phyloP scores from a whole-genome alignment of 2,329 filamentous ascomycete genomes.

The Epichloe sp. region DNA sequence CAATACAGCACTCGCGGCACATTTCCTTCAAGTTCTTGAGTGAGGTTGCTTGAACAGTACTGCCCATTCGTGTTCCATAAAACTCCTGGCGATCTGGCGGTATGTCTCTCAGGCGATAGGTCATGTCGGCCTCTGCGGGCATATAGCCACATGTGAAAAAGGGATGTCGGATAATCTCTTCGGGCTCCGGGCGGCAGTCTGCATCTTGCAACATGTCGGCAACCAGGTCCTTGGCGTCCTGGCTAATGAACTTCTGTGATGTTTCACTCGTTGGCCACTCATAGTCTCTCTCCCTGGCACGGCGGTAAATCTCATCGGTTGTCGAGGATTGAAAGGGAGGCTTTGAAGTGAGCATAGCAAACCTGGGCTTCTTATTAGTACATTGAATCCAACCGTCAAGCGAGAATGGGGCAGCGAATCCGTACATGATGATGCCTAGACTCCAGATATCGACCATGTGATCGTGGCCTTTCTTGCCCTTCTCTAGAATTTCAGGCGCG shows the following conservation, averaged over 20 bases:
- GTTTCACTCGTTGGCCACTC: constrained; percentile 61
- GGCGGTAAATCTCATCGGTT: constrained; percentile 72
- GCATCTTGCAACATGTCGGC: constrained; percentile 64
- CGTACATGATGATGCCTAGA: constrained; percentile 87
- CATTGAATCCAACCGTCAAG: neutral
- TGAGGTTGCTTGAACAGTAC: constrained; percentile 32
- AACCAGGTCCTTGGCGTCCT: constrained; percentile 66
- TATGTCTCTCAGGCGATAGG: constrained; percentile 40
- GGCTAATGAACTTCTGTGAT: constrained; percentile 56
- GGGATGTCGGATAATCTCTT: constrained; percentile 63
- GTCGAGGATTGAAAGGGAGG: constrained; percentile 91
- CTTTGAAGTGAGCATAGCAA: constrained; percentile 91
- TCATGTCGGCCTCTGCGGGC: constrained; percentile 48
- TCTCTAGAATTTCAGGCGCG: constrained; percentile 89
- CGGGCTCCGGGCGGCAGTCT: constrained; percentile 60
- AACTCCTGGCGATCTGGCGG: constrained; percentile 46
- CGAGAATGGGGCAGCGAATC: neutral
- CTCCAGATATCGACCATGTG: constrained; percentile 99
- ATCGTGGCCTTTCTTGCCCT: constrained; percentile 86
- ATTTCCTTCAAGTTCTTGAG: constrained; percentile 41
- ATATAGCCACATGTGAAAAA: constrained; percentile 71
- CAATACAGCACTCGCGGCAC: constrained; percentile 45
- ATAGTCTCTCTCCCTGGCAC: constrained; percentile 58
- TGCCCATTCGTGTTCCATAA: constrained; percentile 34
- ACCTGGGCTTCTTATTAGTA: constrained; percentile 34